Evolutionary conservation across 208 protist species (phyloP).

Genomic region (Blechomonas ayalai): DNA sequence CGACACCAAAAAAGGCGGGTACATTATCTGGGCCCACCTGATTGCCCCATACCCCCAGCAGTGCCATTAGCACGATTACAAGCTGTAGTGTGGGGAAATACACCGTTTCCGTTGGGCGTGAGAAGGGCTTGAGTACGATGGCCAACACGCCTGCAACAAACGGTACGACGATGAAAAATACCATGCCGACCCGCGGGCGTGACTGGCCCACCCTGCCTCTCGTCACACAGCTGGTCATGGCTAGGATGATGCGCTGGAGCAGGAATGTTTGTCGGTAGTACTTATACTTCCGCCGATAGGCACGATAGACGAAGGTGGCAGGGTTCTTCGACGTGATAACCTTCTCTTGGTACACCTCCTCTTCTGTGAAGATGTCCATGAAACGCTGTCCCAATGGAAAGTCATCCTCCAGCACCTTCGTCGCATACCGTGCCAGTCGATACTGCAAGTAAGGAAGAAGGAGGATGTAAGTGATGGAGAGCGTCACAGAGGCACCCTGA

Average conservation of each 20-base stretch:
- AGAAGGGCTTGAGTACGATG: slow-evolving; percentile 30
- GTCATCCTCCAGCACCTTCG: slow-evolving; percentile 35
- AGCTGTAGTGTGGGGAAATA: slow-evolving; percentile 38
- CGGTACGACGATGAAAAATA: slow-evolving; percentile 34
- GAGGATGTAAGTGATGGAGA: slow-evolving; percentile 35
- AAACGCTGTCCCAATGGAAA: slow-evolving; percentile 61
- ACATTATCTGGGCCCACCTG: slow-evolving; percentile 7
- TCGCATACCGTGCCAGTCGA: slow-evolving; percentile 30
- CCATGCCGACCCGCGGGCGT: slow-evolving; percentile 29
- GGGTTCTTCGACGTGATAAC: slow-evolving; percentile 44
- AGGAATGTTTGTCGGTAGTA: slow-evolving; percentile 57
- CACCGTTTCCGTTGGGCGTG: slow-evolving; percentile 35
- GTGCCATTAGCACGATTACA: slow-evolving; percentile 27
- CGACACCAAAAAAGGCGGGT: slow-evolving; percentile 16
- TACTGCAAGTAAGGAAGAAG: slow-evolving; percentile 49
- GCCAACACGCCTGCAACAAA: slow-evolving; percentile 24
- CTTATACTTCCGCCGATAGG: slow-evolving; percentile 44
- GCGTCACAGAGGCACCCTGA: slow-evolving; percentile 14
- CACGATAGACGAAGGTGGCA: slow-evolving; percentile 43
- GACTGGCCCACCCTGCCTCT: slow-evolving; percentile 5
- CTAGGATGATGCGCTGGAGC: slow-evolving; percentile 52
- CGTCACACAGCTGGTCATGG: slow-evolving; percentile 30
- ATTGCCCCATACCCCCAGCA: slow-evolving; percentile 20
- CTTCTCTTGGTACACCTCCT: slow-evolving; percentile 64
- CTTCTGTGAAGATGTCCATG: slow-evolving; percentile 36